Conservation (phyloP, 2,329 filamentous ascomycete species). For the Cadophora malorum region DNA sequence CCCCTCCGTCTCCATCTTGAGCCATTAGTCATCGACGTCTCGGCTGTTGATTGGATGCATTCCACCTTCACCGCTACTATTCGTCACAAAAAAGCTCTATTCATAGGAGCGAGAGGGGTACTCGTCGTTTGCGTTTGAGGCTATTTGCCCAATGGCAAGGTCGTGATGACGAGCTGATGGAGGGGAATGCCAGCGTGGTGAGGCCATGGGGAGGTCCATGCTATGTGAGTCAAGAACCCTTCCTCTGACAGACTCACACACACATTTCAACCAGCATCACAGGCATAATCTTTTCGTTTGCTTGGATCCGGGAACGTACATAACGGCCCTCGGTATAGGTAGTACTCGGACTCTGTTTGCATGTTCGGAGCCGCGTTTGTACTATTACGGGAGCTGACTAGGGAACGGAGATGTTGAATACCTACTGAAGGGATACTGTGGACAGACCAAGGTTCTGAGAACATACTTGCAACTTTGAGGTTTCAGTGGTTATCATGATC, state of each 20-base stretch:
- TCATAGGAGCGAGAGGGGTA: conserved; percentile 20
- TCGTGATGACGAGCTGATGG: not conserved
- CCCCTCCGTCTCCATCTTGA: conserved; percentile 2
- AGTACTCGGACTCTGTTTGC: not conserved
- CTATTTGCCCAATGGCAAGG: conserved; percentile 4
- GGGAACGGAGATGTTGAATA: too few species aligned
- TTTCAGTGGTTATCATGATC: not conserved
- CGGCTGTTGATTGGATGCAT: conserved; percentile 21
- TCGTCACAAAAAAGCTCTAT: conserved; percentile 26
- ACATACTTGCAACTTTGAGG: not conserved
- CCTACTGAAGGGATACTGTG: not conserved
- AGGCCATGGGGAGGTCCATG: not conserved
- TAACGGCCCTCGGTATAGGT: too few species aligned
- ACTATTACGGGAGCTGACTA: too few species aligned
- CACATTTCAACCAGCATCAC: too few species aligned
- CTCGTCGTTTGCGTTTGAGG: conserved; percentile 6
- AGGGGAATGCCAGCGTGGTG: not conserved
- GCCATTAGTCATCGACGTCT: conserved; percentile 21
- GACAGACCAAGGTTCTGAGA: not conserved
- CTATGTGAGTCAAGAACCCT: not conserved
- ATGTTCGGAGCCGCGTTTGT: not conserved
- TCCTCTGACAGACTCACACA: too few species aligned
- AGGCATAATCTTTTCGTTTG: too few species aligned
- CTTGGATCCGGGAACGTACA: too few species aligned
- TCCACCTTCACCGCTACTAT: conserved; percentile 28